phyloP scores from a whole-genome alignment of 495 filamentous ascomycete species.

The Penicillium malachiteum region DNA sequence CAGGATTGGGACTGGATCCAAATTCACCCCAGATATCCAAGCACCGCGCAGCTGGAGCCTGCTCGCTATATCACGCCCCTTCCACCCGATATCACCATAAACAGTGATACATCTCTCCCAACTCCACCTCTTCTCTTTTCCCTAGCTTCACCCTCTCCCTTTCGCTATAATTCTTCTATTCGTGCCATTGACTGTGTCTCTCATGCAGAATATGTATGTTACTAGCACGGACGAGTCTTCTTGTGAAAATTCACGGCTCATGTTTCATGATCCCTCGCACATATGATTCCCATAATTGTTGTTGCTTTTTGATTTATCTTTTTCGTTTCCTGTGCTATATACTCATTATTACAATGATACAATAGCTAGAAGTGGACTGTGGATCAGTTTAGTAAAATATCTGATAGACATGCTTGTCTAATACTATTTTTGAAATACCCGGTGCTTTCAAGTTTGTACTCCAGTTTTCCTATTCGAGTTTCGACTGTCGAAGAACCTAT shows the following conservation, averaged over 20 bases:
- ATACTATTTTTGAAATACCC: too few species aligned
- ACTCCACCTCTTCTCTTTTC: too few species aligned
- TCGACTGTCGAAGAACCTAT: too few species aligned
- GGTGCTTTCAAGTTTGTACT: neutral
- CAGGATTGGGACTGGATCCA: too few species aligned
- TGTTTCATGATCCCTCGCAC: slow-evolving; percentile 17
- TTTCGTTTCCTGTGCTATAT: slow-evolving; percentile 13
- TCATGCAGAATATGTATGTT: neutral
- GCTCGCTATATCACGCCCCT: too few species aligned
- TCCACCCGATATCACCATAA: too few species aligned
- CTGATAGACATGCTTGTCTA: neutral
- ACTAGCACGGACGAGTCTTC: neutral
- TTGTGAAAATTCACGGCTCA: slow-evolving; percentile 5
- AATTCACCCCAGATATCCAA: too few species aligned
- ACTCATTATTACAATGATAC: neutral
- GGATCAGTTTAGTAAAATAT: neutral
- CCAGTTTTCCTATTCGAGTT: too few species aligned
- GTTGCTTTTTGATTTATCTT: slow-evolving; percentile 4
- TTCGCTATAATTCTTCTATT: neutral
- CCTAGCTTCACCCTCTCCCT: neutral
- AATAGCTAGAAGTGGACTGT: slow-evolving; percentile 3
- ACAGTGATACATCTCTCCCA: too few species aligned
- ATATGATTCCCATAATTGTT: slow-evolving; percentile 18
- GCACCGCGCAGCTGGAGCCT: too few species aligned
- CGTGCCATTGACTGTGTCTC: neutral